These are phyloP conservation scores for Pseudogymnoascus sp. DNA, from an alignment of 2,329 filamentous ascomycete species.

Conservation along the genomic window DNA sequence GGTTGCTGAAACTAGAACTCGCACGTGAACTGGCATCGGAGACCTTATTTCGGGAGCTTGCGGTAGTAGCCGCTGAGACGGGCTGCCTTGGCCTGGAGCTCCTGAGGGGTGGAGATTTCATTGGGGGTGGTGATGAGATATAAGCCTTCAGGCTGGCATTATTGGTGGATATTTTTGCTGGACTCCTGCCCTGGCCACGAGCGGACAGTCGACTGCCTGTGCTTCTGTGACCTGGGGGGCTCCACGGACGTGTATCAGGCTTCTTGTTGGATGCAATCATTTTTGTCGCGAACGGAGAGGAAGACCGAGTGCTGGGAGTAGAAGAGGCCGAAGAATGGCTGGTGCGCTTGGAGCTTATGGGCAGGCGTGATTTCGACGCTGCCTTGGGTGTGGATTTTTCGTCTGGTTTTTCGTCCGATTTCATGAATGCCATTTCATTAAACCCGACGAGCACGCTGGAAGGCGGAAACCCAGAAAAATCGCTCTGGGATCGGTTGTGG, in stretches of 20 bases:
- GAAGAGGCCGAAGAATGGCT: conserved; percentile 39
- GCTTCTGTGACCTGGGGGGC: conserved; percentile 19
- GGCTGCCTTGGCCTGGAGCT: conserved; percentile 77
- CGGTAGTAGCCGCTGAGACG: conserved; percentile 66
- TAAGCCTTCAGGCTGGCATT: conserved; percentile 64
- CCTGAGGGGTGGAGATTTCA: conserved; percentile 69
- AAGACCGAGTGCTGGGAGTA: conserved; percentile 48
- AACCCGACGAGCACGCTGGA: conserved; percentile 6
- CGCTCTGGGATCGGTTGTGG: conserved; percentile 52
- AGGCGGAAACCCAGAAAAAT: conserved; percentile 38
- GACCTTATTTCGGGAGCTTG: conserved; percentile 58
- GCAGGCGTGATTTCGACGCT: conserved; percentile 21
- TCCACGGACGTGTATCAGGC: conserved; percentile 23
- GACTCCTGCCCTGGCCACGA: conserved; percentile 20
- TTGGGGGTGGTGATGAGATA: conserved; percentile 62
- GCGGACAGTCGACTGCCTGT: conserved; percentile 28
- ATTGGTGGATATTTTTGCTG: conserved; percentile 24
- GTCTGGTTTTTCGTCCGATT: background rate
- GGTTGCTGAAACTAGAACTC: conserved; percentile 14
- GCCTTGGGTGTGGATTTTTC: background rate
- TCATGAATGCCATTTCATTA: background rate
- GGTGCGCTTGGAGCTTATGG: conserved; percentile 21
- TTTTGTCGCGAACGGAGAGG: conserved; percentile 45
- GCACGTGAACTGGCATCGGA: conserved; percentile 16
- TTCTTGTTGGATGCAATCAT: conserved; percentile 35